These are phyloP conservation scores for Lindgomyces ingoldianus DNA, from an alignment of 495 filamentous ascomycete genomes.

Conservation along the genomic window DNA sequence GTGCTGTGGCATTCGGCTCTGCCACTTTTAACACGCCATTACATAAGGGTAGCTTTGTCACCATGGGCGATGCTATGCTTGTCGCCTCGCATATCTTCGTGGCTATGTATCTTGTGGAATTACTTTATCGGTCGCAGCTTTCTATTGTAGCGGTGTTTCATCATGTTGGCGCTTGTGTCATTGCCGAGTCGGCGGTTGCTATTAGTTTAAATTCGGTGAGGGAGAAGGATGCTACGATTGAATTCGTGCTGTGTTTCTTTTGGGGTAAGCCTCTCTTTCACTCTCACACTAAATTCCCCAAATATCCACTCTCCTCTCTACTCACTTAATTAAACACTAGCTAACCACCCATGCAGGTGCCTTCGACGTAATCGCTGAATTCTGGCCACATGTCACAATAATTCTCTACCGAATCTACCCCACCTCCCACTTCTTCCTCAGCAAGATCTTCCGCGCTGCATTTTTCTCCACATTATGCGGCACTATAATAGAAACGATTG, in stretches of 20 bases:
- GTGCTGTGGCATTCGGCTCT: too few relatives aligned
- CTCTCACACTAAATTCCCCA: too few relatives aligned
- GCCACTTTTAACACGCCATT: constrained; percentile 45
- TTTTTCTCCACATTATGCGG: constrained; percentile 49
- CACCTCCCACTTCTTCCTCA: constrained; percentile 47
- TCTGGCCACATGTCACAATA: constrained; percentile 54
- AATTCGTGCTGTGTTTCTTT: constrained; percentile 53
- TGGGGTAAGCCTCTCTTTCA: too few relatives aligned
- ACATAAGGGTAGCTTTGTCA: constrained; percentile 41
- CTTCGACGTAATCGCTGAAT: constrained; percentile 54
- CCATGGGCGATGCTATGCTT: constrained; percentile 50
- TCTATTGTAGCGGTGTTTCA: constrained; percentile 51
- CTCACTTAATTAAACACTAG: constrained; percentile 40
- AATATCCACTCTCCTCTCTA: too few relatives aligned
- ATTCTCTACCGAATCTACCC: constrained; percentile 53
- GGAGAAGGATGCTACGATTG: constrained; percentile 52
- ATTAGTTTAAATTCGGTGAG: constrained; percentile 47
- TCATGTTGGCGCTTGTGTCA: constrained; percentile 52
- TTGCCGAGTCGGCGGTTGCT: constrained; percentile 52
- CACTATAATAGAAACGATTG: constrained; percentile 50
- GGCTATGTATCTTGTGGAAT: constrained; percentile 54
- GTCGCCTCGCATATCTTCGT: constrained; percentile 51
- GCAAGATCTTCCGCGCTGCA: constrained; percentile 47
- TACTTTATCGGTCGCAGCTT: constrained; percentile 50
- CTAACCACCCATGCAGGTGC: constrained; percentile 42